Conservation (phyloP, 2,329 filamentous ascomycete species). For the Plenodomus tracheiphilus region DNA sequence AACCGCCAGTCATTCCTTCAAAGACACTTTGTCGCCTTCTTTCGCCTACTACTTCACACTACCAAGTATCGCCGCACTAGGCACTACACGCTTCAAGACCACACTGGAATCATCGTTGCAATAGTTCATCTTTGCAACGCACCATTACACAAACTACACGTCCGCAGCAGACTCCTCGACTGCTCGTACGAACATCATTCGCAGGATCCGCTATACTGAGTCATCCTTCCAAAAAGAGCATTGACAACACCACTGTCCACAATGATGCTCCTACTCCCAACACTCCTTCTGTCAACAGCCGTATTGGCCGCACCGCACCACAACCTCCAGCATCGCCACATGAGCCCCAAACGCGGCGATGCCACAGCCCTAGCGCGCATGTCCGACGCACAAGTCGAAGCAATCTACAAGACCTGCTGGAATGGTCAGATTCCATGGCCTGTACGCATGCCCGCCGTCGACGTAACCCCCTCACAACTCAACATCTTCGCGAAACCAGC, state of each 20-base stretch:
- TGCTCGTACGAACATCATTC: not conserved
- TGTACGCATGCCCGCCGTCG: conserved; percentile 7
- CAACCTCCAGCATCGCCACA: not conserved
- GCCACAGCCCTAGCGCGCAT: not conserved
- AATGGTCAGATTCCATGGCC: conserved; percentile 13
- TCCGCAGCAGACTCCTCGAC: too few species aligned
- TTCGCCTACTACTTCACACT: not conserved
- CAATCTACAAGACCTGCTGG: conserved; percentile 2
- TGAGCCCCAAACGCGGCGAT: not conserved
- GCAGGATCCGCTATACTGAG: not conserved
- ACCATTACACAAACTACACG: too few species aligned
- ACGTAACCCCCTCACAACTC: conserved; percentile 14
- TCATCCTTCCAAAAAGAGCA: not conserved
- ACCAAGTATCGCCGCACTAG: not conserved
- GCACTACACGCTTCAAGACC: not conserved
- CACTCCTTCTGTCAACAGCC: not conserved
- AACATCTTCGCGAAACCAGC: conserved; percentile 12
- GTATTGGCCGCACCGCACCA: not conserved
- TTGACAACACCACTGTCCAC: not conserved
- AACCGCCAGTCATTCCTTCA: not conserved
- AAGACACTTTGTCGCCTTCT: not conserved
- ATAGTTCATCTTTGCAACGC: not conserved
- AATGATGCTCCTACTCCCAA: not conserved
- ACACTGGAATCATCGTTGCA: not conserved
- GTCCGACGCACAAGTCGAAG: not conserved